These are phyloP conservation scores for Colletotrichum australisinense DNA, from an alignment of 2,329 filamentous ascomycete species.

Conservation along the genomic window DNA sequence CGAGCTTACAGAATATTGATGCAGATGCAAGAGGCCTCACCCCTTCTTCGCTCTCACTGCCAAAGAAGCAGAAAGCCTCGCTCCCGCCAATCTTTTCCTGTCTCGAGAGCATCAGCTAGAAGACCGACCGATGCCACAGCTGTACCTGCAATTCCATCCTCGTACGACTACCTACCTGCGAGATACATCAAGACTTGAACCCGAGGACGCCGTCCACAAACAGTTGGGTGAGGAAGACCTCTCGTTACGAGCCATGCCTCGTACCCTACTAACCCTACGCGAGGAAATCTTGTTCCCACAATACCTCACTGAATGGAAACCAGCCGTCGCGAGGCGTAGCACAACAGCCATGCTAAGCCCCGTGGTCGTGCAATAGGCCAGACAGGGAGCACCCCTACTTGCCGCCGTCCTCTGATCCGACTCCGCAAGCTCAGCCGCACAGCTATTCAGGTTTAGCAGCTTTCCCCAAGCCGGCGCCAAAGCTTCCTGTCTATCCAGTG, in stretches of 20 bases:
- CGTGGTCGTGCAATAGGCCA: slow-evolving; percentile 17
- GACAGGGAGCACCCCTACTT: slow-evolving; percentile 23
- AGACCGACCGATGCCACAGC: neutral
- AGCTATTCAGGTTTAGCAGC: slow-evolving; percentile 6
- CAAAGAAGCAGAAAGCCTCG: slow-evolving; percentile 1
- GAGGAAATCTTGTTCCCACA: neutral
- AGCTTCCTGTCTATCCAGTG: neutral
- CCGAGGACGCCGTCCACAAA: neutral
- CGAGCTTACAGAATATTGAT: slow-evolving; percentile 13
- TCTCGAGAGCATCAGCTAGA: neutral
- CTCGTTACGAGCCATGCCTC: neutral
- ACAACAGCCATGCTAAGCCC: slow-evolving; percentile 30
- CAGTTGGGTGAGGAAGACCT: neutral
- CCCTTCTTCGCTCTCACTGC: neutral
- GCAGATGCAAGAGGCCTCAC: neutral
- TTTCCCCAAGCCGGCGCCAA: neutral
- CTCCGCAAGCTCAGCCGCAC: slow-evolving; percentile 31
- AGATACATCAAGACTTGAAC: neutral
- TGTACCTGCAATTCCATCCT: neutral
- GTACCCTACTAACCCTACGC: neutral
- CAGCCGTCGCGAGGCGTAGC: slow-evolving; percentile 24
- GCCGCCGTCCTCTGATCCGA: slow-evolving; percentile 23
- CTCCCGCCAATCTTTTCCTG: neutral
- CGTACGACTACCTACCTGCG: neutral
- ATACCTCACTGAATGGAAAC: neutral